Evolutionary conservation across 768 basidiomycete species (phyloP), one percentile per base, ranked within the genome.

Genomic region (Russula dissimulans): DNA sequence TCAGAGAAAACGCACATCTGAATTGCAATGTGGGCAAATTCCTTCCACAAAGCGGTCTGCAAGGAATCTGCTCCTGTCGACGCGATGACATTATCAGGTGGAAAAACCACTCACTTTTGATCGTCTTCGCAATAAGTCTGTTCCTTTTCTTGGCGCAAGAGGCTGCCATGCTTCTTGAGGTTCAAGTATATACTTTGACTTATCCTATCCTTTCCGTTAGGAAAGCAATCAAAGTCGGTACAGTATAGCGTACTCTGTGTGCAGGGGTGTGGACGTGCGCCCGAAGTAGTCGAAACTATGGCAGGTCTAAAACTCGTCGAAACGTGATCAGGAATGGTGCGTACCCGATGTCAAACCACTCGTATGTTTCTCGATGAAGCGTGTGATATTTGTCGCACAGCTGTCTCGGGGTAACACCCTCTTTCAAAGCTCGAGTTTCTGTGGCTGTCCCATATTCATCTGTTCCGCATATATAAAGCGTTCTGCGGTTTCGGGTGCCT

Each of bases 361-460:
- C 80, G 74, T 98, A 99, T 5, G 94, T 92, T 65, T 92, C 91
- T 64, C 84, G 85, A 65, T 98, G 97, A 15, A 97, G 76, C 17
- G 79, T 77, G 68, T 95, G 76, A 71, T 97, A 97, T 74, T 95
- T 94, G 73, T 94, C 89, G 71, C 93, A 97, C 2, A 97, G 78
- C 66, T 85, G 82, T 62, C 76, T 77, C 0, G 93, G 89, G 11
- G 89, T 84, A 42, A 94, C 71, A 0, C 85, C 83, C 70, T 95
- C 92, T 69, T 93, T 92, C 60, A 92, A 72, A 4, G 97, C 95
- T 72, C 97, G 95, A 3, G 95, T 97, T 77, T 99, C 97, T 0
- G 97, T 97, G 0, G 97, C 95, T 7, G 97, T 99, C n/a, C 97
- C 97, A 68, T 99, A 99, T 73, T 99, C 97, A 70, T 99, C 97